Evolutionary conservation across 208 protist genomes (phyloP).

Genomic region (Crithidia brevicula): DNA sequence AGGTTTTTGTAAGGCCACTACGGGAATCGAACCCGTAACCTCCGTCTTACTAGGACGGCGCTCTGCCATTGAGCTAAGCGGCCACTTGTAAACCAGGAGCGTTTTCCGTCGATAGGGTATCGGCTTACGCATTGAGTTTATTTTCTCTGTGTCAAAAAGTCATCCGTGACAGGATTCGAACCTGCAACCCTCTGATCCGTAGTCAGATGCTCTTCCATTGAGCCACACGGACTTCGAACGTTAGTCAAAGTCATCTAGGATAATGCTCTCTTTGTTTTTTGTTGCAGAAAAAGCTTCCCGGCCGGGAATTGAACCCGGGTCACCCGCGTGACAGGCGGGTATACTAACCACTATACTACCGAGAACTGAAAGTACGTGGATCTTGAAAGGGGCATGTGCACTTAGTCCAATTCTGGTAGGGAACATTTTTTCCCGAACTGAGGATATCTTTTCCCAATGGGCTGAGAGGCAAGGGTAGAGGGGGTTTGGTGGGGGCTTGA

Average conservation of each 20-base stretch:
- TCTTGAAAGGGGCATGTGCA: background rate
- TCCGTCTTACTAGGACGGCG: conserved; percentile 95
- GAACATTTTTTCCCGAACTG: too few species aligned
- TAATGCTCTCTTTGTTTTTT: too few species aligned
- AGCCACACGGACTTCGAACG: conserved; percentile 43
- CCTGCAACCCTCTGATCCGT: conserved; percentile 70
- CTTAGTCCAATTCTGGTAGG: background rate
- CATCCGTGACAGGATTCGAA: conserved; percentile 53
- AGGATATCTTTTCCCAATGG: too few species aligned
- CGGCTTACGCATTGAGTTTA: too few species aligned
- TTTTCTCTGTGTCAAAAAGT: too few species aligned
- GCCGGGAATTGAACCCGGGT: conserved; percentile 28
- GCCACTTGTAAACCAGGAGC: conserved; percentile 36
- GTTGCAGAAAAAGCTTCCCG: conserved; percentile 21
- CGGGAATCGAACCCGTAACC: conserved; percentile 67
- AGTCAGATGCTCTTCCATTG: conserved; percentile 83
- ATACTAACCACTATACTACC: conserved; percentile 37
- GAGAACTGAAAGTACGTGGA: conserved; percentile 17
- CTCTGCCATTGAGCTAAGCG: conserved; percentile 96
- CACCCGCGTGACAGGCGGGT: conserved; percentile 23
- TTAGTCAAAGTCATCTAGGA: background rate
- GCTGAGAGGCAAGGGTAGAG: too few species aligned
- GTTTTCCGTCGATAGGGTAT: too few species aligned
- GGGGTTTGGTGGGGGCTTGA: background rate
- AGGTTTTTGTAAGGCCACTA: conserved; percentile 29